These are phyloP conservation scores for Aspergillus glaucus DNA, from an alignment of 2,329 filamentous ascomycete genomes.

Conservation along the genomic window DNA sequence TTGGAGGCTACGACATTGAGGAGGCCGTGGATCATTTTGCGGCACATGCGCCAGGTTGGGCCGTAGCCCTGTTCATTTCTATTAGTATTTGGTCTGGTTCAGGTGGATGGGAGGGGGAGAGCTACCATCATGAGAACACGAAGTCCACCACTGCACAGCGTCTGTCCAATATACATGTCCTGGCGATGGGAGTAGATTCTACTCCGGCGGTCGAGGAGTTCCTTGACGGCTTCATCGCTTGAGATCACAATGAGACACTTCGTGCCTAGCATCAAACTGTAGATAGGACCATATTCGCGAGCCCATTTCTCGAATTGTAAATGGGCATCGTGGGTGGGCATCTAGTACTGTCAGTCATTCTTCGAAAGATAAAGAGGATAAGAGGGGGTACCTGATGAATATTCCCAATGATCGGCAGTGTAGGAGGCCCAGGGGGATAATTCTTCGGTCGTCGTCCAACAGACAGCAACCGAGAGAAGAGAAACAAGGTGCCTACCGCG, in stretches of 20 bases:
- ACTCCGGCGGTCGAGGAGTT: constrained; percentile 47
- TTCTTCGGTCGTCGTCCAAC: constrained; percentile 23
- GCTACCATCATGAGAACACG: constrained; percentile 28
- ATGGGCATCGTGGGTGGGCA: constrained; percentile 39
- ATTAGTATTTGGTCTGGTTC: background rate
- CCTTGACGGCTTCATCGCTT: constrained; percentile 42
- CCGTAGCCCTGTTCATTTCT: constrained; percentile 16
- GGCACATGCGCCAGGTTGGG: constrained; percentile 21
- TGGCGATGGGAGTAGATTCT: constrained; percentile 46
- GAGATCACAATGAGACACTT: constrained; percentile 45
- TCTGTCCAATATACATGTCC: constrained; percentile 41
- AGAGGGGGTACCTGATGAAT: constrained; percentile 32
- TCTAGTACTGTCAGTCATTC: constrained; percentile 14
- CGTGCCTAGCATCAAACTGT: constrained; percentile 47
- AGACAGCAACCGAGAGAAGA: constrained; percentile 9
- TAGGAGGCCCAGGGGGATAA: constrained; percentile 48
- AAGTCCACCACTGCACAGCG: constrained; percentile 20
- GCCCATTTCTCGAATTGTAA: constrained; percentile 50
- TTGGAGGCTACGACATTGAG: constrained; percentile 44
- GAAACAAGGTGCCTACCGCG: background rate
- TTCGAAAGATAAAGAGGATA: background rate
- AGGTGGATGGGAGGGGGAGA: background rate
- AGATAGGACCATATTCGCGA: constrained; percentile 47
- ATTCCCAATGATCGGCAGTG: constrained; percentile 48
- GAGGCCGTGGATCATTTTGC: constrained; percentile 38